Evolutionary conservation across 2,329 filamentous ascomycete species (phyloP), one percentile per base, ranked within the genome.

Genomic region (Ramularia endophylla): DNA sequence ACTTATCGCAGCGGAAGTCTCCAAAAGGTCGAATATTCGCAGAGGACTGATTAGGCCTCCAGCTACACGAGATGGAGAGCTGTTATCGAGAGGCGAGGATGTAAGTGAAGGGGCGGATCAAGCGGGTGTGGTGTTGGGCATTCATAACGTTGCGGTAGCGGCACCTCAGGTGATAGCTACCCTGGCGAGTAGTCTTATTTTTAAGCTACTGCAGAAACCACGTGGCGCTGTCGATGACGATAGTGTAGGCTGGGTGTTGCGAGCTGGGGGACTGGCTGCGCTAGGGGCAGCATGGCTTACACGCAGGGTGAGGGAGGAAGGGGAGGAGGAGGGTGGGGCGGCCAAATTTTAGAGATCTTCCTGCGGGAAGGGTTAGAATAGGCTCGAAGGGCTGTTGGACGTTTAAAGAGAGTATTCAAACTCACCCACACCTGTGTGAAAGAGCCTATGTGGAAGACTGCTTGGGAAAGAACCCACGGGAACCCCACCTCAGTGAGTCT

Each of bases 91-190:
- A 8, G 65, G 65, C 12, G 68, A 75, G 34, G 73, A 74, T n/a
- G 73, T 75, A 2, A 72, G 78, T 18, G 73, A 78, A 28, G 57
- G 53, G 8, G 71, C 78, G 2, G 85, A 89, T 56, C 84, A 92
- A 60, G 87, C 88, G 4, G 88, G 90, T 30, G 85, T 95, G 29
- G 87, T 97, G 32, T 75, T 97, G 2, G 90, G 90, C 7, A 88
- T 97, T 40, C 90, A 97, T 70, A 97, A 97, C 63, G 90, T 97
- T 67, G 83, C 89, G 12, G 85, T 97, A 53, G 87, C 89, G 1
- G 81, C 87, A 4, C 90, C 90, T 1, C 90, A 97, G 61, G 89
- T 95, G 46, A 75, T 95, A 40, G 88, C 90, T 8, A 95, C 88
- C 5, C 68, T 95, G 19, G 80, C 85, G 17, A 90, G 86, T 45